Evolutionary conservation across 345 rosid species (phyloP).

Genomic region (Gossypium arboreum): DNA sequence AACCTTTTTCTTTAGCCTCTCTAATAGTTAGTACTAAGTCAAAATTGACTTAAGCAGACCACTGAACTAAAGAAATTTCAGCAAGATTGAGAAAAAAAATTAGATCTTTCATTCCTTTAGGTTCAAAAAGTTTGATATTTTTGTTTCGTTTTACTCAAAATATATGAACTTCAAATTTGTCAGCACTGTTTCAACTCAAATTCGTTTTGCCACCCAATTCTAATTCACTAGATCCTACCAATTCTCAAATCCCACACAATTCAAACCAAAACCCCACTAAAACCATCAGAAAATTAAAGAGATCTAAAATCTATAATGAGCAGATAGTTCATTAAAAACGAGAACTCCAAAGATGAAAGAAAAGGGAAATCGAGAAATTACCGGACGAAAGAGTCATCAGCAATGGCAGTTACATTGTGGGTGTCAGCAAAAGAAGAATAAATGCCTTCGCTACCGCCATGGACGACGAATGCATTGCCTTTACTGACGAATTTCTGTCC

Average conservation of each 20-base stretch:
- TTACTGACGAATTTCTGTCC: conserved; percentile 63
- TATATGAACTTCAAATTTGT: background rate
- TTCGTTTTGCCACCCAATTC: background rate
- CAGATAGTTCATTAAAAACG: background rate
- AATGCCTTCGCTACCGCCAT: conserved; percentile 95
- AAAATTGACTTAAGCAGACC: conserved; percentile 2
- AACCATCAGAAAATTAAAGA: background rate
- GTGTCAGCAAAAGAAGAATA: conserved; percentile 51
- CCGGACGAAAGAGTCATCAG: conserved; percentile 62
- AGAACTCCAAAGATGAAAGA: conserved; percentile 2
- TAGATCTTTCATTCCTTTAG: background rate
- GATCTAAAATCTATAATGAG: conserved; percentile 6
- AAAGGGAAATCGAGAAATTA: conserved; percentile 21
- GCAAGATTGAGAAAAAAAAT: background rate
- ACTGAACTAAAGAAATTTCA: background rate
- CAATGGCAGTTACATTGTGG: conserved; percentile 25
- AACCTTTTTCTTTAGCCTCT: background rate
- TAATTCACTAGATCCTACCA: conserved; percentile 9
- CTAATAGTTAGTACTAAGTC: background rate
- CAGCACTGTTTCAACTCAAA: background rate
- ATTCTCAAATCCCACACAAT: background rate
- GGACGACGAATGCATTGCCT: conserved; percentile 91
- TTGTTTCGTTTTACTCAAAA: background rate
- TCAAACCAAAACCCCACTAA: conserved; percentile 10
- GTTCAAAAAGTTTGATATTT: background rate